A percentile compares a stretch with the other conserved stretches of the same genome.
Evolutionary conservation across 2,329 filamentous ascomycete species (phyloP).

Genomic region (Colletotrichum sp.): DNA sequence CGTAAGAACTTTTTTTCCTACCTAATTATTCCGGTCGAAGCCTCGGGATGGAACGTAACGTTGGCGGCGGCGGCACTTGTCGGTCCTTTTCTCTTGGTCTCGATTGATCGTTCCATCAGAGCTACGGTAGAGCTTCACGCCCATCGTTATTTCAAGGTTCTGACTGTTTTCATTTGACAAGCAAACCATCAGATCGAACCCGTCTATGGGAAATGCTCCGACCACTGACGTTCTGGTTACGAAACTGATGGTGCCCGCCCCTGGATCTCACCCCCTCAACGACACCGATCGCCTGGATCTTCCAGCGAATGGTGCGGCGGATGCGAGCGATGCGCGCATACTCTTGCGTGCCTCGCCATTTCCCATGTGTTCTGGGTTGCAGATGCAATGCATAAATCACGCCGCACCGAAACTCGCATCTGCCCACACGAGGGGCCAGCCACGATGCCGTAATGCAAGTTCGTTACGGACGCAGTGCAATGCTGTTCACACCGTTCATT

Average conservation of each 20-base stretch:
- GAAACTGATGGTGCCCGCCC: background rate
- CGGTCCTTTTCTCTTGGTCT: background rate
- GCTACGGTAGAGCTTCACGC: background rate
- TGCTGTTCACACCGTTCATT: background rate
- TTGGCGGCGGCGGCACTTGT: background rate
- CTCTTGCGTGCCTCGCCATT: background rate
- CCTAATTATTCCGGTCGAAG: background rate
- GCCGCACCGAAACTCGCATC: background rate
- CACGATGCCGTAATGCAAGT: background rate
- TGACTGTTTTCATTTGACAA: background rate
- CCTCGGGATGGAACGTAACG: background rate
- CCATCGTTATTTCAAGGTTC: background rate
- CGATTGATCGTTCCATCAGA: background rate
- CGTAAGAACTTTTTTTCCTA: background rate
- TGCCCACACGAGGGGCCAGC: background rate
- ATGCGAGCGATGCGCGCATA: background rate
- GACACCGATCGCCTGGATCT: background rate
- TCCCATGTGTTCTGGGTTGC: background rate
- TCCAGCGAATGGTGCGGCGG: background rate
- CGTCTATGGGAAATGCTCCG: background rate
- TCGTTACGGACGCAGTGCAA: background rate
- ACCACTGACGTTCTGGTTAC: background rate
- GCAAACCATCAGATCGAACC: background rate
- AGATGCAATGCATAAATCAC: background rate
- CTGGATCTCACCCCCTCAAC: background rate